Base-by-base conservation (phyloP, 2,329 filamentous ascomycete species). In the Myriosclerotinia scirpicola region DNA sequence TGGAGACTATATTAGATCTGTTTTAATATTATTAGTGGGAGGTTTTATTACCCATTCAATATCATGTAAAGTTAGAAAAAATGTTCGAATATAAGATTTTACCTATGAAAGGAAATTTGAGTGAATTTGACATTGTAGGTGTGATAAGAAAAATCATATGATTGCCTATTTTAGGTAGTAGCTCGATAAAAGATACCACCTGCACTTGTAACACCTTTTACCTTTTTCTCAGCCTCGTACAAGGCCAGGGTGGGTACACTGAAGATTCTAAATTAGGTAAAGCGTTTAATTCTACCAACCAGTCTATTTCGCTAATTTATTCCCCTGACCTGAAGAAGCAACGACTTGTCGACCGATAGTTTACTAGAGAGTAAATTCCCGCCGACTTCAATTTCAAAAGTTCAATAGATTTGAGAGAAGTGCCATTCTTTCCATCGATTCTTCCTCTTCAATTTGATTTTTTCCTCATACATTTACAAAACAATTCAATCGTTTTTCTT, bases 261-360 rank as follows among this genome's bases (percentile, higher is more conserved):
- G 26, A 26, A 36, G 40, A 42, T 42, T 52, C 55, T 60, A 7
- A 61, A 65, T 56, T 60, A 60, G 64, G 64, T 52, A 65, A 60
- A 65, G 64, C 55, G 42, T 52, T 30, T 34, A 44, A 64, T 64
- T 8, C 59, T 40, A 54, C 34, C 60, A 38, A 44, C 17, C 55
- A 34, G 64, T 55, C 54, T 26, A 69, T 69, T 56, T 70, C 71
- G 69, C 70, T 69, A 71, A 72, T 67, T 71, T 61, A 69, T 72
- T 70, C 71, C 72, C 71, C 70, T 71, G 69, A 72, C 64, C 69
- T 65, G 54, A 65, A 69, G 70, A 72, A 68, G 69, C 69, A 66
- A 63, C 66, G 71, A 70, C 71, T 71, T 73, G 70, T 71, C 71
- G 72, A 72, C 67, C 65, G 64, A 65, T 65, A 42, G 55, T 65